Conservation (phyloP, 345 rosid genomes). For the Eucalyptus pumila region DNA sequence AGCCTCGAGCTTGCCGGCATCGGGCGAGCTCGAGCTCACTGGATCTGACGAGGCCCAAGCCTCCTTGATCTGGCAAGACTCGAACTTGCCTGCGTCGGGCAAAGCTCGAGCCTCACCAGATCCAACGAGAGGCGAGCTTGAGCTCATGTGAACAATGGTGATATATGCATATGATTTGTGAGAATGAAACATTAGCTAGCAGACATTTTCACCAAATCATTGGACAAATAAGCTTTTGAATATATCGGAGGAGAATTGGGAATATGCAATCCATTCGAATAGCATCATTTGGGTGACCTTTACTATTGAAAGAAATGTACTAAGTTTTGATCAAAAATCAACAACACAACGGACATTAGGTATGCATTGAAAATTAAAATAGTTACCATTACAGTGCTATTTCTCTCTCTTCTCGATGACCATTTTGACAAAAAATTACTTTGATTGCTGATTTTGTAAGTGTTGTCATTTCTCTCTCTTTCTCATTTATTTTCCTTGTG, state of each 20-base stretch:
- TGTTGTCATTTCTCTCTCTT: not conserved
- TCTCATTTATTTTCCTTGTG: not conserved
- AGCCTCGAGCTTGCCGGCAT: no score
- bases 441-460: no score
- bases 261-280: accelerated
- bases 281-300: not conserved
- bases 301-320: not conserved
- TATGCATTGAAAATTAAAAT: not conserved
- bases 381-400: accelerated
- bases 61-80: no score
- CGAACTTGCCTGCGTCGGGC: no score
- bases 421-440: not conserved
- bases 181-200: not conserved
- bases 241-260: not conserved
- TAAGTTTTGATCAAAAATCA: not conserved
- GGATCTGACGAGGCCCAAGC: no score
- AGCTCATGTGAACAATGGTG: not conserved
- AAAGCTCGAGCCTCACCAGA: no score
- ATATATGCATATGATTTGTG: not conserved
- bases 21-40: no score
- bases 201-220: no score
- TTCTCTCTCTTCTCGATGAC: not conserved
- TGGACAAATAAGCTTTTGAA: not conserved
- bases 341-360: not conserved
- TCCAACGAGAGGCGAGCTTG: no score